Evolutionary conservation across 441 rosid genomes (phyloP).

Genomic region (Eruca vesicaria): DNA sequence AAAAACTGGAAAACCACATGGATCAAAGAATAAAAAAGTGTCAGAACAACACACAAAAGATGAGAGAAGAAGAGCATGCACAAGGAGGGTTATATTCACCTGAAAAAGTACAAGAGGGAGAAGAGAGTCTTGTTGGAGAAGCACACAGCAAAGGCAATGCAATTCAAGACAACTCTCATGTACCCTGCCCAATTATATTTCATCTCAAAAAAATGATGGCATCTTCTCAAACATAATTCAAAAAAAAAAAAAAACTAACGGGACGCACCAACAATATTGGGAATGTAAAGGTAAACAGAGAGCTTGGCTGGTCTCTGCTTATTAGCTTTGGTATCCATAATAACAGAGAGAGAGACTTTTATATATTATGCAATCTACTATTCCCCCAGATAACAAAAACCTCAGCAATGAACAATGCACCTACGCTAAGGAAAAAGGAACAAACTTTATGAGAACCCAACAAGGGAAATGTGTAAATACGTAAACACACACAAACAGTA

Average conservation of each 20-base stretch:
- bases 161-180: constrained; percentile 71
- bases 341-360: constrained; percentile 34
- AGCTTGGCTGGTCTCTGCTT: constrained; percentile 51
- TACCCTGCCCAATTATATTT: constrained; percentile 49
- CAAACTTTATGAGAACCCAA: constrained; percentile 3
- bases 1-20: constrained; percentile 60
- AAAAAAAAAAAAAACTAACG: neutral
- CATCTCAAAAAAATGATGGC: neutral
- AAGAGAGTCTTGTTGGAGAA: constrained; percentile 77
- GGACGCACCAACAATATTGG: constrained; percentile 72
- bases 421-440: constrained; percentile 4
- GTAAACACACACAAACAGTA: neutral
- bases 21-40: constrained; percentile 3
- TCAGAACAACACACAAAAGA: neutral
- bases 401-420: neutral
- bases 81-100: constrained; percentile 37
- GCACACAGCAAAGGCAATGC: constrained; percentile 77
- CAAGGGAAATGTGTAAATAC: neutral
- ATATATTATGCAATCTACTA: neutral
- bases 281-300: constrained; percentile 80
- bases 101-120: constrained; percentile 66
- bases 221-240: too few species aligned
- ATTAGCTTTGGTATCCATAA: constrained; percentile 54
- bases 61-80: neutral
- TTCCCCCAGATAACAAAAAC: neutral